Percentiles rank a stretch among this genome's conserved stretches.
phyloP scores from a whole-genome alignment of 331 rosid genomes.

The Malus hybrid region DNA sequence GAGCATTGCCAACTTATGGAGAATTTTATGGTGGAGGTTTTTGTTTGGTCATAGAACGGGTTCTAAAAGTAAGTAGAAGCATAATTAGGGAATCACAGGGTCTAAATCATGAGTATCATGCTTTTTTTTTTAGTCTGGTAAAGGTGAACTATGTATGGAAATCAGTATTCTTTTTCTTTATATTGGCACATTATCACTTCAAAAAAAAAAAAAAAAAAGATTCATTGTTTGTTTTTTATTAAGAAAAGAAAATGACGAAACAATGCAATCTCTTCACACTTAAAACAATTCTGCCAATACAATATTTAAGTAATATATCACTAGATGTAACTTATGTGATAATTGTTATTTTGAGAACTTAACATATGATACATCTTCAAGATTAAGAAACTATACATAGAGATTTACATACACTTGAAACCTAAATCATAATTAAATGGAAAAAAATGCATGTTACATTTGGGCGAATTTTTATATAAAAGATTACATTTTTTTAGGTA shows the following conservation, averaged over 20 bases:
- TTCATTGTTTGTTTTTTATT: background rate
- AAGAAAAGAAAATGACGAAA: background rate
- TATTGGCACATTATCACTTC: background rate
- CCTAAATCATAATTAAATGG: background rate
- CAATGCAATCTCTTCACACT: too few relatives aligned
- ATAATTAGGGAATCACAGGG: slow-evolving; percentile 8
- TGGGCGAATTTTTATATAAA: background rate
- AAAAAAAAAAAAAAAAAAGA: too few relatives aligned
- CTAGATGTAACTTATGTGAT: background rate
- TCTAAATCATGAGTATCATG: background rate
- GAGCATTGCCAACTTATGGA: slow-evolving; percentile 33
- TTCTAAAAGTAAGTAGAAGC: slow-evolving; percentile 21
- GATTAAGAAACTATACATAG: too few relatives aligned
- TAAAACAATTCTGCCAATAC: background rate
- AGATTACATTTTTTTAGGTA: background rate
- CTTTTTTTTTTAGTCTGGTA: too few relatives aligned
- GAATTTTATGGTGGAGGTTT: slow-evolving; percentile 33
- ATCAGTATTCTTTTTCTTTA: background rate
- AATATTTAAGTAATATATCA: too few relatives aligned
- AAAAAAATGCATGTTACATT: too few relatives aligned
- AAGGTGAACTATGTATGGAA: background rate
- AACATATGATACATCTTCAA: background rate
- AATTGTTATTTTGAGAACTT: too few relatives aligned
- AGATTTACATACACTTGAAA: background rate
- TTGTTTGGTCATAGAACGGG: slow-evolving; percentile 14